phyloP scores from a whole-genome alignment of 352 stramenopile genomes.

The Aphanomyces euteiches region DNA sequence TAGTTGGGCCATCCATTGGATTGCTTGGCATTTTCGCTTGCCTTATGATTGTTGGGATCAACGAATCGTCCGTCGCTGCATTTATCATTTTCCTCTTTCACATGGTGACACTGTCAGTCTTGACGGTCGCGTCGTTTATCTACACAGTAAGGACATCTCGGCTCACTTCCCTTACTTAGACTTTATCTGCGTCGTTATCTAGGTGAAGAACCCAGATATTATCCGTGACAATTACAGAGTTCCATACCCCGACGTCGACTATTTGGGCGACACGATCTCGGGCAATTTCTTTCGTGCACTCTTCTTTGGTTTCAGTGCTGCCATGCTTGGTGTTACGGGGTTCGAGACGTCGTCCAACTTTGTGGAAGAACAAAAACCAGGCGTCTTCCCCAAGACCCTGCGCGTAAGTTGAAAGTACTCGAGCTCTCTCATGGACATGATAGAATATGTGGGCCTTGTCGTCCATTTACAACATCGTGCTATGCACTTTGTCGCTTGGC shows the following conservation, averaged over 20 bases:
- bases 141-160: constrained; percentile 38
- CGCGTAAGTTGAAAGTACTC: constrained; percentile 74
- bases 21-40: constrained; percentile 80
- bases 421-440: constrained; percentile 77
- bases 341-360: constrained; percentile 90
- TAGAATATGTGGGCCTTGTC: constrained; percentile 85
- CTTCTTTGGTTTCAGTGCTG: constrained; percentile 74
- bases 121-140: constrained; percentile 54
- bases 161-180: neutral
- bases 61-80: constrained; percentile 77
- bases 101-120: constrained; percentile 66
- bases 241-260: constrained; percentile 55
- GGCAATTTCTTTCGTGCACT: constrained; percentile 56
- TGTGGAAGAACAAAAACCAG: constrained; percentile 82
- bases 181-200: constrained; percentile 27
- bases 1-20: constrained; percentile 43
- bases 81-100: constrained; percentile 82
- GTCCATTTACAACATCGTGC: constrained; percentile 81
- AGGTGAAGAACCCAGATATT: constrained; percentile 48
- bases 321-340: constrained; percentile 88
- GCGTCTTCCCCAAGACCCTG: constrained; percentile 78
- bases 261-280: constrained; percentile 36
- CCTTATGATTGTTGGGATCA: constrained; percentile 80
- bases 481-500: constrained; percentile 76
- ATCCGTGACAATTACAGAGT: constrained; percentile 61